phyloP scores from a whole-genome alignment of 306 rosid species.

The Vicia faba region DNA sequence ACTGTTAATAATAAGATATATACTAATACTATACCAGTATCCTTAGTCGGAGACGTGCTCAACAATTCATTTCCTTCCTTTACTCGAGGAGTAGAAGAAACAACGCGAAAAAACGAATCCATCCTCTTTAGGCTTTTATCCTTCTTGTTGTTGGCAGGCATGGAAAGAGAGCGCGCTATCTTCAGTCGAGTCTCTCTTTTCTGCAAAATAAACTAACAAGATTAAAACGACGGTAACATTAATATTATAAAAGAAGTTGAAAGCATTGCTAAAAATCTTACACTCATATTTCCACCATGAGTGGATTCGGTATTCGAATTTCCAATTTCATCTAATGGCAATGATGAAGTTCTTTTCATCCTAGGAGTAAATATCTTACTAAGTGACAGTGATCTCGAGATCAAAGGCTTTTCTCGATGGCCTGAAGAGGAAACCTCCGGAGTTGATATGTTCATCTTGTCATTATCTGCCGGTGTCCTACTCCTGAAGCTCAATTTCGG shows the following conservation, averaged over 20 bases:
- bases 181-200: slow-evolving; percentile 51
- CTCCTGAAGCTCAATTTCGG: slow-evolving; percentile 87
- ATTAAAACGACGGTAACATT: slow-evolving; percentile 6
- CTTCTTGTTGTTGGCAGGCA: slow-evolving; percentile 69
- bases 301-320: slow-evolving; percentile 61
- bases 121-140: slow-evolving; percentile 72
- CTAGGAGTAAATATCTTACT: slow-evolving; percentile 80
- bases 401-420: slow-evolving; percentile 64
- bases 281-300: slow-evolving; percentile 73
- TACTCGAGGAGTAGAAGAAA: slow-evolving; percentile 86
- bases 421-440: slow-evolving; percentile 59
- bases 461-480: slow-evolving; percentile 63
- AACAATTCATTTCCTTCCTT: slow-evolving; percentile 56
- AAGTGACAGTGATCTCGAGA: slow-evolving; percentile 77
- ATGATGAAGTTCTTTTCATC: slow-evolving; percentile 86
- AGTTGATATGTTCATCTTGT: slow-evolving; percentile 51
- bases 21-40: slow-evolving; percentile 70
- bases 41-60: slow-evolving; percentile 50
- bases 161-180: slow-evolving; percentile 92
- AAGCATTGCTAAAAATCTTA: slow-evolving; percentile 43
- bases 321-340: slow-evolving; percentile 71
- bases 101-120: slow-evolving; percentile 83
- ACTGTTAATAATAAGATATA: slow-evolving; percentile 26
- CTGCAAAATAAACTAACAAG: slow-evolving; percentile 50
- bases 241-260: background rate